phyloP scores from a whole-genome alignment of 2,329 filamentous ascomycete species.

The Colletotrichum cuscutae region DNA sequence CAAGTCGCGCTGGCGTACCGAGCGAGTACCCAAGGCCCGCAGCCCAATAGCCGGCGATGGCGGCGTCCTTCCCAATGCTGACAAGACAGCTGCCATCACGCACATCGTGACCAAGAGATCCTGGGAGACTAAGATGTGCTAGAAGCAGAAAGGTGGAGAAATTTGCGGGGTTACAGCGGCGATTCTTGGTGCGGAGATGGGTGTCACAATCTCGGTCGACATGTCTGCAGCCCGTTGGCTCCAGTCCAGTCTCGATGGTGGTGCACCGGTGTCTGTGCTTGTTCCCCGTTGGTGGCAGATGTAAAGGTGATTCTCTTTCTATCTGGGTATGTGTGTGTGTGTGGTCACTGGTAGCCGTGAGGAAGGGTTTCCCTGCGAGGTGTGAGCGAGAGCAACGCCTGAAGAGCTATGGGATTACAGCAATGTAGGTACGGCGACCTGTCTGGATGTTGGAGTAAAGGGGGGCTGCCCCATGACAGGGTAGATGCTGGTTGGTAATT shows the following conservation, averaged over 20 bases:
- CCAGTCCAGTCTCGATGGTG: slow-evolving; percentile 2
- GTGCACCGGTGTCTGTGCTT: not conserved
- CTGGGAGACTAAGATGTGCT: slow-evolving; percentile 27
- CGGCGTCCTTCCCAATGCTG: slow-evolving; percentile 35
- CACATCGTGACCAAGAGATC: slow-evolving; percentile 33
- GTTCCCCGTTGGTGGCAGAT: not conserved
- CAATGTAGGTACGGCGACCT: slow-evolving; percentile 7
- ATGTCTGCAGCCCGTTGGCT: slow-evolving; percentile 6
- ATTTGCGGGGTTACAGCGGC: slow-evolving; percentile 35
- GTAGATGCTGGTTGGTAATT: slow-evolving; percentile 28
- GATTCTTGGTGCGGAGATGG: slow-evolving; percentile 32
- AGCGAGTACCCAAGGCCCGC: not conserved
- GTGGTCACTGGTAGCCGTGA: not conserved
- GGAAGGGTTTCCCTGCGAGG: slow-evolving; percentile 1
- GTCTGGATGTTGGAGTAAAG: slow-evolving; percentile 21
- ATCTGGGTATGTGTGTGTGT: not conserved
- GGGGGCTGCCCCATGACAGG: not conserved
- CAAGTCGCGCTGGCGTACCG: slow-evolving; percentile 6
- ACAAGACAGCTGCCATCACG: slow-evolving; percentile 30
- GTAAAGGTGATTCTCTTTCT: not conserved
- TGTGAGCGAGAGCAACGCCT: slow-evolving; percentile 1
- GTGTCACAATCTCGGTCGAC: slow-evolving; percentile 26
- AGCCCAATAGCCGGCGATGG: slow-evolving; percentile 26
- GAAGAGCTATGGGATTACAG: not conserved
- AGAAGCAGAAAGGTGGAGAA: slow-evolving; percentile 36